Evolutionary conservation across 2,329 filamentous ascomycete genomes (phyloP).

Genomic region (Cercospora zeina): DNA sequence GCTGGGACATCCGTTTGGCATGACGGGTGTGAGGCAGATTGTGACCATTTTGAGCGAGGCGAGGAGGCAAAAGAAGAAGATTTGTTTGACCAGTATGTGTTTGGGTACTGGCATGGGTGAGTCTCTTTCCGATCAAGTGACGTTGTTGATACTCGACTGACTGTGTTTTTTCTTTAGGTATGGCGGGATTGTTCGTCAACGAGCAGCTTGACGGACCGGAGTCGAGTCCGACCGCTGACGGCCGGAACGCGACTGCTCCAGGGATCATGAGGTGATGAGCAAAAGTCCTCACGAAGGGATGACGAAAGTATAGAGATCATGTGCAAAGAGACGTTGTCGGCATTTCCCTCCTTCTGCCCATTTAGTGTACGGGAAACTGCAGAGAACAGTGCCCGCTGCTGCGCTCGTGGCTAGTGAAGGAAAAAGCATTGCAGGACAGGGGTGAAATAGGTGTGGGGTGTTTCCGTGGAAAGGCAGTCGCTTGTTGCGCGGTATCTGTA

Average conservation of each 20-base stretch:
- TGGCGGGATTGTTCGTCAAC: slow-evolving; percentile 53
- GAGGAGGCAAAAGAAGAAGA: slow-evolving; percentile 64
- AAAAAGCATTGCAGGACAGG: too few species aligned
- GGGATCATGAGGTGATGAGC: slow-evolving; percentile 11
- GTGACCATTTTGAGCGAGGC: slow-evolving; percentile 70
- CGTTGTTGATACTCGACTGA: background rate
- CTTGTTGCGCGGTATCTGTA: too few species aligned
- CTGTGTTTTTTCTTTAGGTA: slow-evolving; percentile 26
- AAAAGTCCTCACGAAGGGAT: background rate
- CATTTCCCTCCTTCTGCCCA: background rate
- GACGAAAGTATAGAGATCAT: background rate
- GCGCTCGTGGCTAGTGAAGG: too few species aligned
- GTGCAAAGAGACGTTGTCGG: background rate
- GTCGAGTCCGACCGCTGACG: slow-evolving; percentile 3
- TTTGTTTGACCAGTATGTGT: slow-evolving; percentile 89
- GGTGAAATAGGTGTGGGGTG: too few species aligned
- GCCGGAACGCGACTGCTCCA: slow-evolving; percentile 1
- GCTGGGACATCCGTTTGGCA: slow-evolving; percentile 77
- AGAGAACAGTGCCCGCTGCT: too few species aligned
- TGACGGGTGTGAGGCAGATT: slow-evolving; percentile 79
- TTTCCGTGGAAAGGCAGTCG: too few species aligned
- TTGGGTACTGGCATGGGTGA: slow-evolving; percentile 50
- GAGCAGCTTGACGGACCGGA: slow-evolving; percentile 38
- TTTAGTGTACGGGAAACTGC: background rate
- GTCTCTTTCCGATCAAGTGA: background rate